Percentiles rank a stretch among this genome's conserved stretches.
phyloP scores from a whole-genome alignment of 345 rosid species.

The Crucihimalaya himalaica region DNA sequence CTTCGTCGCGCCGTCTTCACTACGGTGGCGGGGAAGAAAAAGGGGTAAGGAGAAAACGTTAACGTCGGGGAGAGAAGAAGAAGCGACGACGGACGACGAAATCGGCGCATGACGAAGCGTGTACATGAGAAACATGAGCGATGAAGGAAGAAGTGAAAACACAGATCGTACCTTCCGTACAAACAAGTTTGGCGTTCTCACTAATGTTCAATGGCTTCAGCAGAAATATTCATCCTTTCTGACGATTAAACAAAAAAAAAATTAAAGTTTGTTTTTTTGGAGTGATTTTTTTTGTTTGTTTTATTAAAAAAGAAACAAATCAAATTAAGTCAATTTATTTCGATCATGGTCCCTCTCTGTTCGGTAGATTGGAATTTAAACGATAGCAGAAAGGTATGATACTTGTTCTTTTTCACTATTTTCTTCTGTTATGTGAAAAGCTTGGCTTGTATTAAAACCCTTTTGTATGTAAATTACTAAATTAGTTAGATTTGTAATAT shows the following conservation, averaged over 20 bases:
- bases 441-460: slow-evolving; percentile 25
- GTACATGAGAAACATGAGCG: slow-evolving; percentile 55
- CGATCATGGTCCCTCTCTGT: slow-evolving; percentile 22
- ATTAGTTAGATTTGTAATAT: background rate
- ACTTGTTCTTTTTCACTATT: background rate
- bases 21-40: slow-evolving; percentile 23
- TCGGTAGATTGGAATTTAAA: slow-evolving; percentile 26
- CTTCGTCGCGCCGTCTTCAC: background rate
- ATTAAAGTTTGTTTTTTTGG: background rate
- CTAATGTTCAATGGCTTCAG: slow-evolving; percentile 62
- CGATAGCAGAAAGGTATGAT: slow-evolving; percentile 24
- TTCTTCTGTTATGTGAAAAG: slow-evolving; percentile 16
- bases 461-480: slow-evolving; percentile 7
- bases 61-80: slow-evolving; percentile 17
- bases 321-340: slow-evolving; percentile 16
- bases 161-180: slow-evolving; percentile 69
- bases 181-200: slow-evolving; percentile 65
- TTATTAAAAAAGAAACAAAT: background rate
- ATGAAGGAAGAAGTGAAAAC: slow-evolving; percentile 55
- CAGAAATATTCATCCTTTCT: slow-evolving; percentile 73
- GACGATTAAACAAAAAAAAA: background rate
- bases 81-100: background rate
- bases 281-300: background rate
- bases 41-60: slow-evolving; percentile 28
- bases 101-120: slow-evolving; percentile 55